Evolutionary conservation across 208 protist species (phyloP).

Genomic region (Wallacemonas rigidus): DNA sequence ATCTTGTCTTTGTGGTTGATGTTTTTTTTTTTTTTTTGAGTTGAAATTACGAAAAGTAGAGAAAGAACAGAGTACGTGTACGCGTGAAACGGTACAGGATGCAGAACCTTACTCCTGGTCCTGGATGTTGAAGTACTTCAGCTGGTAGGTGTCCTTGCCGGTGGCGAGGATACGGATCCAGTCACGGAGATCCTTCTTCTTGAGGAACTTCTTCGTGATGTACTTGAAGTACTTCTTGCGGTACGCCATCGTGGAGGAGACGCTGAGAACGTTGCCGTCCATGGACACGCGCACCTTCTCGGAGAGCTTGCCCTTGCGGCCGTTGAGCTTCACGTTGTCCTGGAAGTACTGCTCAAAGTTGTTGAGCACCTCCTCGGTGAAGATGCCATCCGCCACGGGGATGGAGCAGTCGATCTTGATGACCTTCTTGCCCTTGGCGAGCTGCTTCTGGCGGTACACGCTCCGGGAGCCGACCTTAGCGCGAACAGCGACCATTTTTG

Average conservation of each 20-base stretch:
- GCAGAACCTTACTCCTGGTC: slow-evolving; percentile 70
- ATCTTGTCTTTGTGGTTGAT: not conserved
- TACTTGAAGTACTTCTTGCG: slow-evolving; percentile 99
- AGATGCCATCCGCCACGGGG: slow-evolving; percentile 65
- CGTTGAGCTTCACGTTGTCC: slow-evolving; percentile 98
- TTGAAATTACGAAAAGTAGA: not conserved
- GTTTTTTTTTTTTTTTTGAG: not conserved
- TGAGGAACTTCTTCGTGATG: slow-evolving; percentile 99
- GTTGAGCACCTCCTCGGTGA: slow-evolving; percentile 84
- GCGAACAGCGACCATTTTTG: slow-evolving; percentile 88
- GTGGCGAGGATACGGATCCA: slow-evolving; percentile 38
- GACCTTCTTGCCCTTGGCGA: slow-evolving; percentile 89
- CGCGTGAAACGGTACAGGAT: slow-evolving; percentile 78
- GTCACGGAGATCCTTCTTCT: slow-evolving; percentile 96
- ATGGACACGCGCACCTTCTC: slow-evolving; percentile 90
- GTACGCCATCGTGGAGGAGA: slow-evolving; percentile 93
- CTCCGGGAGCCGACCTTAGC: slow-evolving; percentile 89
- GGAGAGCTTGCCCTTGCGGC: slow-evolving; percentile 97
- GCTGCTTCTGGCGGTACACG: slow-evolving; percentile 80
- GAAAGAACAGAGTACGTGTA: slow-evolving; percentile 13
- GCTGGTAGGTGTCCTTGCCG: slow-evolving; percentile 95
- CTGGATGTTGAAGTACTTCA: slow-evolving; percentile 97
- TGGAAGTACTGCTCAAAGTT: slow-evolving; percentile 97
- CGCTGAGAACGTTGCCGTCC: slow-evolving; percentile 92
- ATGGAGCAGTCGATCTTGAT: slow-evolving; percentile 86